phyloP scores from a whole-genome alignment of 202 grass and related monocot species.

The Saccharum hybrid region DNA sequence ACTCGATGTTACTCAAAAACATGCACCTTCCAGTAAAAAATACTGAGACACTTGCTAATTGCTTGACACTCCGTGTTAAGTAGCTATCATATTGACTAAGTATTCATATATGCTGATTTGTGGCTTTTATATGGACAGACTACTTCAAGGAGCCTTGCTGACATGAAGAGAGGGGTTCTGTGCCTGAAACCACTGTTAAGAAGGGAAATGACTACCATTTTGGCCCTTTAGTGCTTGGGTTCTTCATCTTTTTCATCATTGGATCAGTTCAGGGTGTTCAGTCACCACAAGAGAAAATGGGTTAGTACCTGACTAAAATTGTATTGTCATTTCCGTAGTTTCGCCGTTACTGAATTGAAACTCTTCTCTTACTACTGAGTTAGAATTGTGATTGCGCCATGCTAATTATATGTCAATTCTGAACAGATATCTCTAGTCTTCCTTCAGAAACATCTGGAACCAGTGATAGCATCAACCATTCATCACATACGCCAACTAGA shows the following conservation, averaged over 20 bases:
- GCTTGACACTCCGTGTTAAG: neutral
- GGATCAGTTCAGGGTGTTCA: conserved; percentile 47
- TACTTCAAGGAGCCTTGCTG: conserved; percentile 80
- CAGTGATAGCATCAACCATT: no score
- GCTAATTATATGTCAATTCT: no score
- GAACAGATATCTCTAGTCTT: no score
- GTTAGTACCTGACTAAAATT: no score
- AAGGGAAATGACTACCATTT: conserved; percentile 89
- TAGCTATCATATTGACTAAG: neutral
- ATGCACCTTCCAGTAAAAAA: neutral
- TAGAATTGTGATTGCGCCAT: no score
- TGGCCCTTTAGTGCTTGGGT: conserved; percentile 83
- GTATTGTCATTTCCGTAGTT: no score
- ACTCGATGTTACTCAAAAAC: no score
- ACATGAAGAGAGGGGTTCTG: conserved; percentile 86
- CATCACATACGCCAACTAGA: no score
- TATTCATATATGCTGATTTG: conserved; percentile 1
- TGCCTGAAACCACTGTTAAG: conserved; percentile 83
- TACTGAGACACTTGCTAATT: neutral
- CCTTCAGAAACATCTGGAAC: no score
- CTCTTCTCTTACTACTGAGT: no score
- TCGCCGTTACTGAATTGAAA: no score
- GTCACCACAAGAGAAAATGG: no score
- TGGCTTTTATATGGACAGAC: conserved; percentile 52
- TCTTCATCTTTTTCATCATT: conserved; percentile 94